These are phyloP conservation scores for Areca catechu DNA, from an alignment of 176 grass and related monocot species.

Conservation along the genomic window DNA sequence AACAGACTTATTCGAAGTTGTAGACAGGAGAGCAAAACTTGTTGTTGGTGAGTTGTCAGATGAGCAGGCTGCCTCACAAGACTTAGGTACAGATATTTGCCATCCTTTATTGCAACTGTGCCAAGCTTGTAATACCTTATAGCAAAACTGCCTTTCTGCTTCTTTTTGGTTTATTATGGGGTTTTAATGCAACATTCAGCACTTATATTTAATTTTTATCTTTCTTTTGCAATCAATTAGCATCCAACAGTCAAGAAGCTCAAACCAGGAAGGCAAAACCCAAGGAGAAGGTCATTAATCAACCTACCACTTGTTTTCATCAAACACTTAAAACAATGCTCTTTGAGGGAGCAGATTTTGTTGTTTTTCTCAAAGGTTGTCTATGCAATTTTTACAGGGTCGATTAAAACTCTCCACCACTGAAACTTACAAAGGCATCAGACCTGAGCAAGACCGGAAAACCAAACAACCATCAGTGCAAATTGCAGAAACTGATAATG, in stretches of 20 bases:
- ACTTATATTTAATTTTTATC: conserved; percentile 25
- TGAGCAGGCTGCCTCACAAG: conserved; percentile 58
- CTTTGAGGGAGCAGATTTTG: too few relatives aligned
- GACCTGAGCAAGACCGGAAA: conserved; percentile 43
- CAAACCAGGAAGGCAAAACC: conserved; percentile 54
- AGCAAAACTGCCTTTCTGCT: conserved; percentile 1
- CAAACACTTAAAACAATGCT: neutral
- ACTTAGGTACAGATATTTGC: conserved; percentile 44
- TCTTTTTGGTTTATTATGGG: conserved; percentile 10
- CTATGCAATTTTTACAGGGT: conserved; percentile 34
- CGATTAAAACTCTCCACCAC: conserved; percentile 40
- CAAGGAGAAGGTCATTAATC: conserved; percentile 55
- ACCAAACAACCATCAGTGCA: conserved; percentile 33
- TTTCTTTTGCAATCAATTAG: conserved; percentile 21
- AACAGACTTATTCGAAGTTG: conserved; percentile 93
- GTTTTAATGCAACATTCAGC: conserved; percentile 8
- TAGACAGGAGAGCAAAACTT: conserved; percentile 86
- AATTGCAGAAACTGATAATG: conserved; percentile 44
- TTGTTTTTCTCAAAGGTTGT: neutral
- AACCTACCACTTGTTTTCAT: conserved; percentile 14
- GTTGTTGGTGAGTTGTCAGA: conserved; percentile 76
- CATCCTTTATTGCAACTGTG: neutral
- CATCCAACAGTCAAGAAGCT: conserved; percentile 42
- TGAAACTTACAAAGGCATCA: conserved; percentile 22
- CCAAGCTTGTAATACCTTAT: neutral